Conservation (phyloP, 2,329 filamentous ascomycete genomes). For the Aspergillus sp. region DNA sequence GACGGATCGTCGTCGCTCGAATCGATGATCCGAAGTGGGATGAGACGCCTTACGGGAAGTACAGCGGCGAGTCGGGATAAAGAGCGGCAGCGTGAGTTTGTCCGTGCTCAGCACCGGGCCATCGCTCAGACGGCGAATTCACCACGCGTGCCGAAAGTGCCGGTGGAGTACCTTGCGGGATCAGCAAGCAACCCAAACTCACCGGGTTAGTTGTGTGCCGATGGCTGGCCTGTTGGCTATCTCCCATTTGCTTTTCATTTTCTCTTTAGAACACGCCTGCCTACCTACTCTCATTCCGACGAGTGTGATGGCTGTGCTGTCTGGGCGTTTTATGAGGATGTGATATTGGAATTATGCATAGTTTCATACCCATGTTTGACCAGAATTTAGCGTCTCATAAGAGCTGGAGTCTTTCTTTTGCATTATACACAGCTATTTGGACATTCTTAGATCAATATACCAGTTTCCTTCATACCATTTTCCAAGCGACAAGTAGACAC, state of each 20-base stretch:
- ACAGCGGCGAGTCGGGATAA: slow-evolving; percentile 41
- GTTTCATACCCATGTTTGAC: slow-evolving; percentile 10
- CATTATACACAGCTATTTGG: slow-evolving; percentile 11
- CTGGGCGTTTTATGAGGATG: slow-evolving; percentile 6
- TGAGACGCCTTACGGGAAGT: slow-evolving; percentile 49
- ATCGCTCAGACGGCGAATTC: slow-evolving; percentile 39
- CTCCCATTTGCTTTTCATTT: neutral
- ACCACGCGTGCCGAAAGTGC: slow-evolving; percentile 49
- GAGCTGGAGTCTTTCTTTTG: slow-evolving; percentile 1
- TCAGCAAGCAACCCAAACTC: slow-evolving; percentile 37
- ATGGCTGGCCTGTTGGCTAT: neutral
- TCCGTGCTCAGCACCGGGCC: slow-evolving; percentile 45
- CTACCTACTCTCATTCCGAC: neutral
- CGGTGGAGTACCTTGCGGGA: slow-evolving; percentile 46
- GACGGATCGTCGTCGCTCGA: slow-evolving; percentile 46
- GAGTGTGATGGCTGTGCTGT: slow-evolving; percentile 4
- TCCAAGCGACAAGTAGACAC: neutral
- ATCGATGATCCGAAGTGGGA: slow-evolving; percentile 47
- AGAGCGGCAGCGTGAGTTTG: slow-evolving; percentile 45
- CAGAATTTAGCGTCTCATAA: slow-evolving; percentile 7
- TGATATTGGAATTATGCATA: slow-evolving; percentile 10
- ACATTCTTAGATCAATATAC: slow-evolving; percentile 3
- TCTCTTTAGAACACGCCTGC: neutral
- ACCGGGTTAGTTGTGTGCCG: slow-evolving; percentile 23
- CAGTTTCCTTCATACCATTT: neutral